Base-by-base conservation (phyloP, 805 yeast genomes). In the Wickerhamiella spandovensis region DNA sequence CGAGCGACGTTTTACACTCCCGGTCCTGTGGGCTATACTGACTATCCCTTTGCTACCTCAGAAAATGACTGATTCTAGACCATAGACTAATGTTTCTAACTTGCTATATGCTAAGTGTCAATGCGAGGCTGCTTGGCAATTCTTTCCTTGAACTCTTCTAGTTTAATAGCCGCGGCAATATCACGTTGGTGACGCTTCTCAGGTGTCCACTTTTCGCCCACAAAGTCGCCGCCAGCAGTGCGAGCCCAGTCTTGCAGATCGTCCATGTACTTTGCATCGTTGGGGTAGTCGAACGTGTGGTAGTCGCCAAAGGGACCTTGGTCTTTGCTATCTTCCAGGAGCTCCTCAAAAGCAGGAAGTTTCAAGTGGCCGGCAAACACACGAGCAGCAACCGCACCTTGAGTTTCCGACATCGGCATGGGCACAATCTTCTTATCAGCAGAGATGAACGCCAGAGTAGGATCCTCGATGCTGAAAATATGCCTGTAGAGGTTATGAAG, bases 341-440 rank as follows among this genome's bases (percentile, higher is more conserved):
- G 74, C 64, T 73, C 73, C 38, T 60, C 53, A 32, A 58, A 55
- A 77, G 78, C 80, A 1, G 88, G 87, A 13, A 81, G 63, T n/a
- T 56, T 13, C 1, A 84, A 61, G 43, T 78, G 69, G 0, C 80
- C 80, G 5, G 76, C 63, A 66, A 82, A 77, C 1, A 79, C 77
- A 50, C 87, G 70, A 2, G 84, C 76, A 25, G 83, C 67, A 59
- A 81, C 73, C 8, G 79, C 70, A 0, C 83, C 86, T 60, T 84
- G 92, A 47, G 76, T 67, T 57, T 76, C 80, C 1, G 62, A 56
- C n/a, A 57, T 42, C 1, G 66, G 67, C 56, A 64, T 54, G 4
- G 68, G 69, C 23, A 62, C 57, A 10, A 64, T 57, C 48, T 56
- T 53, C 50, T 57, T 57, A 44, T 57, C 58, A 10, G 81, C 64